Evolutionary conservation across 2,329 filamentous ascomycete genomes (phyloP).

Genomic region (Cladosporium colombiae): DNA sequence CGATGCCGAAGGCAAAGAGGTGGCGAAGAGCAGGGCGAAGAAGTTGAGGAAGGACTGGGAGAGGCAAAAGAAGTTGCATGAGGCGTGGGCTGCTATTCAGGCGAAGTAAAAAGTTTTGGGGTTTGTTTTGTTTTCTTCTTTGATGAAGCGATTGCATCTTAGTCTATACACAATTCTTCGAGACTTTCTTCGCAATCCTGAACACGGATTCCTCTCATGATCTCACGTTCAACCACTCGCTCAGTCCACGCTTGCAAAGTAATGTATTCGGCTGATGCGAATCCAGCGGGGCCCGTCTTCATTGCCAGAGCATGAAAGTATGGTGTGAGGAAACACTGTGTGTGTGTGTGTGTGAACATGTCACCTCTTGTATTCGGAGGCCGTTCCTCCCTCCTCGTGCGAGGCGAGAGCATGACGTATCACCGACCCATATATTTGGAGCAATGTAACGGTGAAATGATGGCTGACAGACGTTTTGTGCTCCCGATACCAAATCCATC

Average conservation of each 20-base stretch:
- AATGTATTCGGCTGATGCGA: no score
- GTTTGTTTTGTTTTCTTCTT: background rate
- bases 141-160: background rate
- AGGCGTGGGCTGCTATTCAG: slow-evolving; percentile 51
- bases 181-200: background rate
- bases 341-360: no score
- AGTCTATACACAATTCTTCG: background rate
- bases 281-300: no score
- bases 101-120: background rate
- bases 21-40: slow-evolving; percentile 78
- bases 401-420: background rate
- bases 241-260: background rate
- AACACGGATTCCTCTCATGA: no score
- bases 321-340: no score
- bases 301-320: no score
- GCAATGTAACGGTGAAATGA: background rate
- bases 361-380: no score
- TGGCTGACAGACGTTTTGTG: background rate
- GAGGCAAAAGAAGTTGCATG: slow-evolving; percentile 81
- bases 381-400: no score
- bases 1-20: slow-evolving; percentile 73
- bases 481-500: background rate
- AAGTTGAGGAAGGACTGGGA: slow-evolving; percentile 89
- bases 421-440: background rate
- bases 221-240: no score